These are phyloP conservation scores for Chlorella vulgaris DNA, from an alignment of 139 green algal genomes.

Conservation along the genomic window DNA sequence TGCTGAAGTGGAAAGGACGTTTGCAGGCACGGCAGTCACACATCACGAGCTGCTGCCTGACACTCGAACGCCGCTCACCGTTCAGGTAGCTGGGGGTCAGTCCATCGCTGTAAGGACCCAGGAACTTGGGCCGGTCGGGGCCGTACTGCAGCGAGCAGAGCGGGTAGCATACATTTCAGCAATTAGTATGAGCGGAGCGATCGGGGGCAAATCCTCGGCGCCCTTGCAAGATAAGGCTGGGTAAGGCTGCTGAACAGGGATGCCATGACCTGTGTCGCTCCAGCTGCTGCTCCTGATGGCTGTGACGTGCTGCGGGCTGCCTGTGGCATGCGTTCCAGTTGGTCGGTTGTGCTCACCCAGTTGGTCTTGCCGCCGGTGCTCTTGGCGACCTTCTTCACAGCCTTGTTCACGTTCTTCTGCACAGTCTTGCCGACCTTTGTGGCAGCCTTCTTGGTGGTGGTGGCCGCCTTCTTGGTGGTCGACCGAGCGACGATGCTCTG, in stretches of 20 bases:
- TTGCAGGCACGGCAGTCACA: no score
- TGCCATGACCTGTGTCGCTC: neutral
- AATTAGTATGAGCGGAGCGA: no score
- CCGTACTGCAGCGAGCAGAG: slow-evolving; percentile 61
- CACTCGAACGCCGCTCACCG: slow-evolving; percentile 32
- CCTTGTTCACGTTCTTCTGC: no score
- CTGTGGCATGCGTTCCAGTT: neutral
- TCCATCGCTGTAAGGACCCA: slow-evolving; percentile 84
- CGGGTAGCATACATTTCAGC: neutral
- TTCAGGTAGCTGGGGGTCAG: slow-evolving; percentile 65
- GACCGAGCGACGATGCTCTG: slow-evolving; percentile 3
- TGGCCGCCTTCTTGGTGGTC: slow-evolving; percentile 27
- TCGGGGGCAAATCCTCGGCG: no score
- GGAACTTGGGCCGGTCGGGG: slow-evolving; percentile 86
- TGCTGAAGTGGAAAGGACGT: neutral
- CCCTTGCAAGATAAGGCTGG: no score
- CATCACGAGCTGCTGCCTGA: neutral
- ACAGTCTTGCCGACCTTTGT: no score
- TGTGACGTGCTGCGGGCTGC: neutral
- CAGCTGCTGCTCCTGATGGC: neutral
- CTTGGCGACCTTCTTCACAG: slow-evolving; percentile 3
- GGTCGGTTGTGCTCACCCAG: slow-evolving; percentile 3
- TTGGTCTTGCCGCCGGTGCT: slow-evolving; percentile 17
- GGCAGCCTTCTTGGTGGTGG: slow-evolving; percentile 32
- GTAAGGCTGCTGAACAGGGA: neutral